These are phyloP conservation scores for Cyclanthera cordifolia DNA, from an alignment of 306 rosid species.

Conservation along the genomic window DNA sequence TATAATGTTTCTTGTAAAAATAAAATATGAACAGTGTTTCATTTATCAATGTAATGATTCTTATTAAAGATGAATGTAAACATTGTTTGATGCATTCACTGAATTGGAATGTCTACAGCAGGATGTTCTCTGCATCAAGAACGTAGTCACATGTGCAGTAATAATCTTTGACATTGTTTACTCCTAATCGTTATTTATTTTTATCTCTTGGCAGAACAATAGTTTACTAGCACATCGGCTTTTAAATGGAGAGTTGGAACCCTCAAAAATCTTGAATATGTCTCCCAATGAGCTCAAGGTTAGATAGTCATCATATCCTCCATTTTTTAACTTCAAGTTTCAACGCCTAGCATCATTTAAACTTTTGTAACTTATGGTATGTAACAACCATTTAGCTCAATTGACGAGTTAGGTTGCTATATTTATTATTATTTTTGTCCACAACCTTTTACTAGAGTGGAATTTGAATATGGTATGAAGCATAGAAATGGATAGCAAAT, in stretches of 20 bases:
- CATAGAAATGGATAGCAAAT: background rate
- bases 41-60: too few relatives aligned
- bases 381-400: background rate
- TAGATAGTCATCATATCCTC: background rate
- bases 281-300: constrained; percentile 91
- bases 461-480: background rate
- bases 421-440: background rate
- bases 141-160: background rate
- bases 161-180: background rate
- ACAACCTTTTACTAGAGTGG: background rate
- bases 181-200: background rate
- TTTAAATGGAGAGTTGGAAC: constrained; percentile 72
- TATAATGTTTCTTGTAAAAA: too few relatives aligned
- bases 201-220: constrained; percentile 37
- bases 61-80: background rate
- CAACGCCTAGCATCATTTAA: background rate
- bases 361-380: background rate
- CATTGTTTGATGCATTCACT: background rate
- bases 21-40: too few relatives aligned
- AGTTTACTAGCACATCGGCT: constrained; percentile 52
- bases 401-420: background rate
- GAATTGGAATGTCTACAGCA: background rate
- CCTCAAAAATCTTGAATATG: constrained; percentile 69
- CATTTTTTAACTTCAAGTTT: background rate
- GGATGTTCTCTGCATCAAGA: constrained; percentile 2